Conservation (phyloP, 2,329 filamentous ascomycete genomes). For the Neodidymelliopsis sp. region DNA sequence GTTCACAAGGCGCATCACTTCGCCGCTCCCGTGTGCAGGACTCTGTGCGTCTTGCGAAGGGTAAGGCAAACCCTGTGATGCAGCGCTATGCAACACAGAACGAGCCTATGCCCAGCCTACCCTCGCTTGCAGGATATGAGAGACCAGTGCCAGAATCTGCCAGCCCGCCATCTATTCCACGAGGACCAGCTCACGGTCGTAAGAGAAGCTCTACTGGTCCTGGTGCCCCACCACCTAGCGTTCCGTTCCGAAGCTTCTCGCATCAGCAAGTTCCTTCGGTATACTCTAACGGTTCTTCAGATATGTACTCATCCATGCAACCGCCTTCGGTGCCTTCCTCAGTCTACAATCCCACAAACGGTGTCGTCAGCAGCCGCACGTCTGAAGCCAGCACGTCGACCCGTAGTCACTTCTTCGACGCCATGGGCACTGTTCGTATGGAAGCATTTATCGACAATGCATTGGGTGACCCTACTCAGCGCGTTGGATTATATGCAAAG, state of each 20-base stretch:
- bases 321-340: conserved; percentile 48
- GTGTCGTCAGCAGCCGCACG: conserved; percentile 58
- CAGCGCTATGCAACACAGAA: conserved; percentile 44
- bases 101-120: conserved; percentile 42
- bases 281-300: conserved; percentile 50
- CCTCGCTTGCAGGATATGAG: conserved; percentile 38
- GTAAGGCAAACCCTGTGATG: conserved; percentile 56
- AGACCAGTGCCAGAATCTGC: conserved; percentile 67
- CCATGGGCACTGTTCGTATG: conserved; percentile 90
- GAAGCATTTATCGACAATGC: conserved; percentile 84
- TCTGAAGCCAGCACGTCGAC: conserved; percentile 60
- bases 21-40: conserved; percentile 75
- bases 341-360: conserved; percentile 50
- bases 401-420: conserved; percentile 76
- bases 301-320: conserved; percentile 44
- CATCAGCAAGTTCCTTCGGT: conserved; percentile 51
- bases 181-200: conserved; percentile 75
- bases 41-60: conserved; percentile 88
- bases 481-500: conserved; percentile 20
- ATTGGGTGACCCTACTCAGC: conserved; percentile 33
- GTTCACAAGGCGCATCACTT: conserved; percentile 46
- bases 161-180: conserved; percentile 74
- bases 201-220: conserved; percentile 91
- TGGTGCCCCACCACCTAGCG: conserved; percentile 71
- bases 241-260: conserved; percentile 79